Base-by-base conservation (phyloP, 805 yeast genomes). In the Starmerella lactis-condensi region DNA sequence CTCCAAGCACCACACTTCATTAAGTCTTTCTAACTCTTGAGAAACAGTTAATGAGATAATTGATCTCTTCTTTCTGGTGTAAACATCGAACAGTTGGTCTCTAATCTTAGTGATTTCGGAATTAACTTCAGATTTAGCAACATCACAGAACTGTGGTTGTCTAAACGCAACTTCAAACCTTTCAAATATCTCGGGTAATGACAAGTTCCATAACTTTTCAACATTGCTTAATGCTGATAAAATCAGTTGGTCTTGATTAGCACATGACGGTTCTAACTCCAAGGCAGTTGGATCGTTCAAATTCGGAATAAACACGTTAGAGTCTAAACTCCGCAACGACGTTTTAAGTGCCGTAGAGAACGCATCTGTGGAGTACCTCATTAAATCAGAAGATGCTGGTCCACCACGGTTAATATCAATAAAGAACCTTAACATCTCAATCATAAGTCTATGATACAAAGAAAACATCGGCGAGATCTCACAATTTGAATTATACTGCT, bases 171-270 rank as follows among this genome's bases (percentile, higher is more conserved):
- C 16, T 11, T 31, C 39, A 22, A 29, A 42, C 16, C 31, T 29
- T 10, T 17, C 31, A 16, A 34, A 45, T 8, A 71, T 47, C 11
- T 50, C 44, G 1, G 76, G 73, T 17, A 73, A 52, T 2, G 64
- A 53, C 3, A 40, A 44, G 12, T 51, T 52, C 17, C 63, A 55
- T 24, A 75, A 49, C 25, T 57, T 58, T 30, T 60, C 61, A 28
- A 74, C 47, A 42, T 73, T 72, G 33, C 68, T 62, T 26, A 72
- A 47, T 0, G 75, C 62, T 23, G 66, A 45, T 22, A 69, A 52
- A 10, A 69, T 56, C 36, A 65, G 65, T 5, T 61, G 47, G 30
- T 65, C 79, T 32, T 60, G 57, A 2, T 63, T 54, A 53, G 65
- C 42, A 50, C 65, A 38, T 44, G 50, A 39, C 45, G 67, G 43